These are phyloP conservation scores for Cyclocybe cylindracea DNA, from an alignment of 768 basidiomycete species.

Conservation along the genomic window DNA sequence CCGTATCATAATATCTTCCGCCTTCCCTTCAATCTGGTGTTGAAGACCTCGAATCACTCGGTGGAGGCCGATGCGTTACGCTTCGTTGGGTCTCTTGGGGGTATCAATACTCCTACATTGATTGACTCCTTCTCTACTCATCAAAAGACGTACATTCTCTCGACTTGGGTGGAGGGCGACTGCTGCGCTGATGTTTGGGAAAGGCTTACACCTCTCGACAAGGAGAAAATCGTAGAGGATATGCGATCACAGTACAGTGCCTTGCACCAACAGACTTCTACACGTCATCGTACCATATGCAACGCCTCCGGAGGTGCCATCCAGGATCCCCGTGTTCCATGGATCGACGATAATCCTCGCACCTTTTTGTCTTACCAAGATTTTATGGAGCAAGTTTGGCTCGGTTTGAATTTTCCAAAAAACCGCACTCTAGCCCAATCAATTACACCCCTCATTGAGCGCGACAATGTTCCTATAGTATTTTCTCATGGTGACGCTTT, in stretches of 20 bases:
- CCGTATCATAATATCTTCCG: neutral
- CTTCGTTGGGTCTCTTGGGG: neutral
- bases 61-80: neutral
- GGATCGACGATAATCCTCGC: neutral
- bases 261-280: neutral
- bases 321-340: neutral
- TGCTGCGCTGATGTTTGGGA: neutral
- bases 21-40: constrained; percentile 3
- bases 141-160: neutral
- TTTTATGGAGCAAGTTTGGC: neutral
- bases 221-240: neutral
- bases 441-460: neutral
- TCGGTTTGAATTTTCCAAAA: neutral
- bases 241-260: neutral
- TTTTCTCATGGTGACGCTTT: constrained; percentile 4
- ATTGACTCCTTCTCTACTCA: neutral
- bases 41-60: neutral
- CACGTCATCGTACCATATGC: neutral
- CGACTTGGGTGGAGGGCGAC: neutral
- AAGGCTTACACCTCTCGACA: neutral
- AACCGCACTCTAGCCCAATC: neutral
- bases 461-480: neutral
- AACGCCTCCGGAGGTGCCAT: neutral
- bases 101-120: neutral
- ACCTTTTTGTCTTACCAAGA: neutral